Conservation (phyloP, 352 stramenopile species). For the Phytophthora europaea region DNA sequence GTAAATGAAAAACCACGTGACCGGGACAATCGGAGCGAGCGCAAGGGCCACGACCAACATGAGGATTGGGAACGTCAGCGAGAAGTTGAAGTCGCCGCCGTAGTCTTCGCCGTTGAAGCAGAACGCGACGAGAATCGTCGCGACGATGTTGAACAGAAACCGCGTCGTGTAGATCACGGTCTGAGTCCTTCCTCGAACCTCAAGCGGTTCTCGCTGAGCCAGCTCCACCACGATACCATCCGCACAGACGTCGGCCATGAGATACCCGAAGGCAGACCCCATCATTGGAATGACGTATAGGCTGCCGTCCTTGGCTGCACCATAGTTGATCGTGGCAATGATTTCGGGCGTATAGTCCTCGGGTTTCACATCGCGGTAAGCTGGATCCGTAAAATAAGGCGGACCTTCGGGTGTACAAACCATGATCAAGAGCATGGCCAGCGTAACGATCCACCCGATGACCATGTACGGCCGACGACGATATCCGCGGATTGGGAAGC, state of each 20-base stretch:
- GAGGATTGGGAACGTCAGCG: neutral
- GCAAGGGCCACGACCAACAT: neutral
- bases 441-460: conserved; percentile 1
- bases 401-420: neutral
- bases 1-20: neutral
- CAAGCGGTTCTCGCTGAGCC: neutral
- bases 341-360: conserved; percentile 1
- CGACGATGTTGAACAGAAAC: neutral
- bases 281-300: conserved; percentile 1
- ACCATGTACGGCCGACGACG: conserved; percentile 3
- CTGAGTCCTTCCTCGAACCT: neutral
- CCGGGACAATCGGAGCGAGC: neutral
- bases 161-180: conserved; percentile 1
- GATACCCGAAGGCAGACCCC: neutral
- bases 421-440: conserved; percentile 1
- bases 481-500: neutral
- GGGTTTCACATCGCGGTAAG: conserved; percentile 1
- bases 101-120: neutral
- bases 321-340: neutral
- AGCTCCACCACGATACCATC: conserved; percentile 2
- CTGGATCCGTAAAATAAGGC: neutral
- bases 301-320: neutral
- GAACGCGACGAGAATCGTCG: neutral
- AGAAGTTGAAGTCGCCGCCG: conserved; percentile 1
- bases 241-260: neutral